Percentiles rank a stretch among this genome's conserved stretches.
Conservation (phyloP, 768 basidiomycete genomes). For the Naganishia kalamii region DNA sequence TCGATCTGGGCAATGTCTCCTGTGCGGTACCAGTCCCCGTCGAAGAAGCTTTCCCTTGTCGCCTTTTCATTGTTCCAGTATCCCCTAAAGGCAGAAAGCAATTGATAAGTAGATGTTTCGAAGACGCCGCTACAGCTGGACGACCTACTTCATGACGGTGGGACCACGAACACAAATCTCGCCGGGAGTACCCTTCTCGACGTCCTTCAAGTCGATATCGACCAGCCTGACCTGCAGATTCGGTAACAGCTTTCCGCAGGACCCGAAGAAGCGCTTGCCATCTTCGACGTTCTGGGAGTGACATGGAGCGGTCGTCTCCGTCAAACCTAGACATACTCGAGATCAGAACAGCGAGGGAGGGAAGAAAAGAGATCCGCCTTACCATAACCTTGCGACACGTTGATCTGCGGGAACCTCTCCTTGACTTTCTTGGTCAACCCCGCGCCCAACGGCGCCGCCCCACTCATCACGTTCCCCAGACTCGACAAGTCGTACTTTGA, state of each 20-base stretch:
- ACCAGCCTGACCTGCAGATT: conserved; percentile 71
- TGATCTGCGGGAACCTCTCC: conserved; percentile 36
- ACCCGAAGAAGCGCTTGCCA: conserved; percentile 57
- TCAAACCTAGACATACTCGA: conserved; percentile 54
- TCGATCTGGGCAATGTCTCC: conserved; percentile 71
- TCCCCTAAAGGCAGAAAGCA: conserved; percentile 54
- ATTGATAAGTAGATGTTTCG: too few species aligned
- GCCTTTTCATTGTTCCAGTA: conserved; percentile 69
- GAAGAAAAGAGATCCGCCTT: neutral
- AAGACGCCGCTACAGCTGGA: neutral
- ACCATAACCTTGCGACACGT: conserved; percentile 52
- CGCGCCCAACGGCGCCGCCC: conserved; percentile 72
- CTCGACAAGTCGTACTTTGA: conserved; percentile 63
- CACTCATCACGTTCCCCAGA: conserved; percentile 59
- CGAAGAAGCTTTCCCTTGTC: conserved; percentile 62
- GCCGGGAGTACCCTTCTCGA: conserved; percentile 57
- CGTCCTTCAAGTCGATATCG: conserved; percentile 54
- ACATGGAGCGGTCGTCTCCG: conserved; percentile 72
- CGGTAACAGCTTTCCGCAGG: conserved; percentile 62
- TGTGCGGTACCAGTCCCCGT: conserved; percentile 79
- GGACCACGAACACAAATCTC: conserved; percentile 79
- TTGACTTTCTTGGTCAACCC: conserved; percentile 57
- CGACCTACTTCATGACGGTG: conserved; percentile 63
- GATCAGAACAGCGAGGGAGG: neutral
- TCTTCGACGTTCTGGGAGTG: conserved; percentile 53